A percentile compares a stretch with the other conserved stretches of the same genome.
Evolutionary conservation across 2,329 filamentous ascomycete species (phyloP).

Genomic region (Boeremia lycopersici): DNA sequence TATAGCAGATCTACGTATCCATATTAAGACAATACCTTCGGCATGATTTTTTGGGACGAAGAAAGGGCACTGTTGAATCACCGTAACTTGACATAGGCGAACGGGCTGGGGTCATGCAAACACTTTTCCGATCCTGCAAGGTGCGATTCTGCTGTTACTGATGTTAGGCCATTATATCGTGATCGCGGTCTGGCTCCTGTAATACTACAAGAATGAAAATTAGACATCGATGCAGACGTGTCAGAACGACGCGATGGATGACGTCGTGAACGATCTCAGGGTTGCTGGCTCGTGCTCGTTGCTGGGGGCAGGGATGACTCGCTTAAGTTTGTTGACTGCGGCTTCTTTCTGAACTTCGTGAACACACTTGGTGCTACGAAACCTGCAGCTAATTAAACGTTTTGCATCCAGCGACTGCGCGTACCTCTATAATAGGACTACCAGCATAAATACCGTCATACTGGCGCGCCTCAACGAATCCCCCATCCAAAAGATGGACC

Average conservation of each 20-base stretch:
- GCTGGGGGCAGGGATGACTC: constrained; percentile 29
- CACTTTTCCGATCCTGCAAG: too few relatives aligned
- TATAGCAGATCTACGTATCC: too few relatives aligned
- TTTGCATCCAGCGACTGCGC: constrained; percentile 14
- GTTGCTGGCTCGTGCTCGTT: constrained; percentile 31
- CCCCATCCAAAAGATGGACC: constrained; percentile 39
- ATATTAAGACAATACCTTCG: too few relatives aligned
- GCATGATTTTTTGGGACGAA: too few relatives aligned
- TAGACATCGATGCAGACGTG: not conserved
- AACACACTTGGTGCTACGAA: constrained; percentile 14
- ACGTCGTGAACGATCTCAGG: constrained; percentile 9
- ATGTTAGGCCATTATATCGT: too few relatives aligned
- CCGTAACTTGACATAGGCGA: too few relatives aligned
- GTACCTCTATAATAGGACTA: constrained; percentile 1
- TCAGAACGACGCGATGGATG: not conserved
- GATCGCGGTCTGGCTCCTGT: too few relatives aligned
- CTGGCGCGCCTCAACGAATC: constrained; percentile 47
- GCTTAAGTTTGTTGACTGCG: constrained; percentile 38
- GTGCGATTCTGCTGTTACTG: too few relatives aligned
- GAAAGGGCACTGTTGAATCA: too few relatives aligned
- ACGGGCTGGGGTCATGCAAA: too few relatives aligned
- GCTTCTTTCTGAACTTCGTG: constrained; percentile 17
- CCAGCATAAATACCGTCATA: constrained; percentile 34
- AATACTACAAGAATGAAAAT: not conserved
- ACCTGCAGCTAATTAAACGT: constrained; percentile 14